Evolutionary conservation across 768 basidiomycete species (phyloP).

Genomic region (Rhizopogon sp.): DNA sequence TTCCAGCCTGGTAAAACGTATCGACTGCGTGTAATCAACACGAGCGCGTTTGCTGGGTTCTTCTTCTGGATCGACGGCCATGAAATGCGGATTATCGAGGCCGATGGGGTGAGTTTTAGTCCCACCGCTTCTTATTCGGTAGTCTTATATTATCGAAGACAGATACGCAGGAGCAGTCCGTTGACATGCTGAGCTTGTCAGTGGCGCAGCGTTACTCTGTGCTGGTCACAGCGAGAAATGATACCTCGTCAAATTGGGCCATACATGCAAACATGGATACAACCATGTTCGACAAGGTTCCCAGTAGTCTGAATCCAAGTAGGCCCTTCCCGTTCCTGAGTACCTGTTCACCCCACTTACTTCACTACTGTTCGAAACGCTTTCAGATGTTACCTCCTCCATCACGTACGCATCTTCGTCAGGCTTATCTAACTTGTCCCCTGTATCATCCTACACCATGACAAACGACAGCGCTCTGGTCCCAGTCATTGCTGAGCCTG

Average conservation of each 20-base stretch:
- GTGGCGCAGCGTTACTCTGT: constrained; percentile 94
- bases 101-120: constrained; percentile 59
- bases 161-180: constrained; percentile 70
- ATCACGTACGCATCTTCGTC: constrained; percentile 66
- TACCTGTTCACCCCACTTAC: not conserved
- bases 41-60: constrained; percentile 66
- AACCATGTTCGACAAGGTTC: constrained; percentile 83
- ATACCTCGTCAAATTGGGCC: constrained; percentile 78
- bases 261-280: constrained; percentile 91
- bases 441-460: constrained; percentile 52
- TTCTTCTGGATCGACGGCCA: constrained; percentile 91
- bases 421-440: constrained; percentile 46
- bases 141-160: constrained; percentile 38
- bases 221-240: constrained; percentile 86
- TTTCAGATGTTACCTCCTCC: constrained; percentile 73
- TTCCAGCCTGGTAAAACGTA: constrained; percentile 88
- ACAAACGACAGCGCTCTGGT: constrained; percentile 67
- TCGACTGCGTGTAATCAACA: constrained; percentile 83
- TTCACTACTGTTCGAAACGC: not conserved
- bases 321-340: constrained; percentile 16
- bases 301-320: constrained; percentile 72
- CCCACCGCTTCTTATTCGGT: not conserved
- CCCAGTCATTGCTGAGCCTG: constrained; percentile 50
- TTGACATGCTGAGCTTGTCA: constrained; percentile 67
- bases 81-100: constrained; percentile 80